Evolutionary conservation across 2,329 filamentous ascomycete species (phyloP).

Genomic region (Phialophora chinensis): DNA sequence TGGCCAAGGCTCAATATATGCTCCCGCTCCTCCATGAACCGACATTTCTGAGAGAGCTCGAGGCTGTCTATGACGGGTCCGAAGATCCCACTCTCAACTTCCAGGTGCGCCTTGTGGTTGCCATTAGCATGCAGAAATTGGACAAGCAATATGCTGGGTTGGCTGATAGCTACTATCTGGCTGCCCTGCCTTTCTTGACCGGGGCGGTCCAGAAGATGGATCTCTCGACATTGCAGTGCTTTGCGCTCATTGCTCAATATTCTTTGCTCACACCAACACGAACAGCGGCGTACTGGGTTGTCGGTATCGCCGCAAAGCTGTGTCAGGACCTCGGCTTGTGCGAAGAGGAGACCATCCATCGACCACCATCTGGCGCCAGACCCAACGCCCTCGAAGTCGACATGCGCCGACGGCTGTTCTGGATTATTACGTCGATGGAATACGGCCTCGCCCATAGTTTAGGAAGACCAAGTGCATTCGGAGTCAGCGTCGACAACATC

Average conservation of each 20-base stretch:
- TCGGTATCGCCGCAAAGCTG: slow-evolving; percentile 84
- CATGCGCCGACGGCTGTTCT: slow-evolving; percentile 85
- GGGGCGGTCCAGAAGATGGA: slow-evolving; percentile 86
- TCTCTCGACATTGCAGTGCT: slow-evolving; percentile 85
- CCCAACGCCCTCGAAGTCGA: slow-evolving; percentile 79
- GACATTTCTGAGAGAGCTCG: slow-evolving; percentile 74
- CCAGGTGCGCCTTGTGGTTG: slow-evolving; percentile 86
- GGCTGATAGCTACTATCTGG: slow-evolving; percentile 92
- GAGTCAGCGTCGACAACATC: slow-evolving; percentile 79
- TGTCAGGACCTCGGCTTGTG: slow-evolving; percentile 87
- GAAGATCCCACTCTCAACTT: slow-evolving; percentile 85
- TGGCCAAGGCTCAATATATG: slow-evolving; percentile 87
- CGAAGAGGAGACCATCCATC: slow-evolving; percentile 84
- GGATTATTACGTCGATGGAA: slow-evolving; percentile 89
- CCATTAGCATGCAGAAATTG: slow-evolving; percentile 92
- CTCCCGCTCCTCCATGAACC: slow-evolving; percentile 86
- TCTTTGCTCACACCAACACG: slow-evolving; percentile 89
- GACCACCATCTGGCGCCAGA: slow-evolving; percentile 63
- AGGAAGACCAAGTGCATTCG: slow-evolving; percentile 84
- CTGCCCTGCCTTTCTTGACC: slow-evolving; percentile 84
- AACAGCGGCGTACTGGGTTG: slow-evolving; percentile 90
- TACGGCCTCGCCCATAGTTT: slow-evolving; percentile 85
- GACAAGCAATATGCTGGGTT: slow-evolving; percentile 88
- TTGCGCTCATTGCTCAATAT: slow-evolving; percentile 86
- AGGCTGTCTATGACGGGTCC: slow-evolving; percentile 79